Evolutionary conservation across 345 rosid genomes (phyloP).

Genomic region (Eucalyptus coolabah): DNA sequence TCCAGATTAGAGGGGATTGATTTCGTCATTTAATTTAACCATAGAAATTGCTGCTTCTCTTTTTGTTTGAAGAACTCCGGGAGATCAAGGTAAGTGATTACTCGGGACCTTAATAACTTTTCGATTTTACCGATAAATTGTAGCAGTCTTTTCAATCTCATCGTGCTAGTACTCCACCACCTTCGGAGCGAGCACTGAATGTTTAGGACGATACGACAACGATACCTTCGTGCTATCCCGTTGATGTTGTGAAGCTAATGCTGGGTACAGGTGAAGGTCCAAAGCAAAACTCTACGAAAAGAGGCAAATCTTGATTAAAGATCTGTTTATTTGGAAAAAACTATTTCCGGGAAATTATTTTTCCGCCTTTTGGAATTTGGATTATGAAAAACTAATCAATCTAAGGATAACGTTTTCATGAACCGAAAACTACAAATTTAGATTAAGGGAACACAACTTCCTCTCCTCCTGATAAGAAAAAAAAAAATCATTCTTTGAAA

Average conservation of each 20-base stretch:
- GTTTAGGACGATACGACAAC: not conserved
- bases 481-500: too few relatives aligned
- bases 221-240: not conserved
- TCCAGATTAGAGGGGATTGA: not conserved
- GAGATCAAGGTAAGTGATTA: not conserved
- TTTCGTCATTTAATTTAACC: not conserved
- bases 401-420: not conserved
- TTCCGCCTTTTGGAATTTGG: fast-evolving
- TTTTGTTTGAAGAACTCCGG: not conserved
- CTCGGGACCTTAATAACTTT: not conserved
- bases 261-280: not conserved
- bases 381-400: not conserved
- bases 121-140: not conserved
- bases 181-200: not conserved
- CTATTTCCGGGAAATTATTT: too few relatives aligned
- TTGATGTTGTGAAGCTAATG: too few relatives aligned
- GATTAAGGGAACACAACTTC: not conserved
- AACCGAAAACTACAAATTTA: not conserved
- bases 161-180: not conserved
- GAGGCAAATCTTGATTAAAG: not conserved
- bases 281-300: not conserved
- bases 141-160: not conserved
- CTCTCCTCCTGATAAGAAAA: too few relatives aligned
- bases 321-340: too few relatives aligned
- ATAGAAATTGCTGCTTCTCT: not conserved